phyloP scores from a whole-genome alignment of 805 yeast genomes.

The Candida patagonica region DNA sequence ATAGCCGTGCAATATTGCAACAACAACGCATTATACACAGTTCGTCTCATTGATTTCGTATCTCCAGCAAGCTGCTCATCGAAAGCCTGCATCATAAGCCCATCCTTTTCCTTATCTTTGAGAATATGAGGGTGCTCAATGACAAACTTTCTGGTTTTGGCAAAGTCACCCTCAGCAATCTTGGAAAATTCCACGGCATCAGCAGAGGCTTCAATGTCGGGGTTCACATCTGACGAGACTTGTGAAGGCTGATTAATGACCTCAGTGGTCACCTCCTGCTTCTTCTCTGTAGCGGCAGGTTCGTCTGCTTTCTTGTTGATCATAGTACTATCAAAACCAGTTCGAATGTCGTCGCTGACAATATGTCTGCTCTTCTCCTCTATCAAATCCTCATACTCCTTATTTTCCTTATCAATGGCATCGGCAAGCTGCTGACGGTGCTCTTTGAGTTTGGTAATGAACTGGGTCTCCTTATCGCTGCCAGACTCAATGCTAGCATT shows the following conservation, averaged over 20 bases:
- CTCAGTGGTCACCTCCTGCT: slow-evolving; percentile 21
- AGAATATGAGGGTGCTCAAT: slow-evolving; percentile 55
- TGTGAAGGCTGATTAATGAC: slow-evolving; percentile 25
- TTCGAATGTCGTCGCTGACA: slow-evolving; percentile 82
- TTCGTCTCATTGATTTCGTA: slow-evolving; percentile 43
- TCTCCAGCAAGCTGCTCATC: slow-evolving; percentile 66
- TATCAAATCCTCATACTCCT: slow-evolving; percentile 56
- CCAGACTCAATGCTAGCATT: slow-evolving; percentile 36
- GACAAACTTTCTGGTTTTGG: slow-evolving; percentile 44
- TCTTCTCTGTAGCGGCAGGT: slow-evolving; percentile 10
- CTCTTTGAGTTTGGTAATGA: slow-evolving; percentile 34
- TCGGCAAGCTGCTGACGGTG: slow-evolving; percentile 67
- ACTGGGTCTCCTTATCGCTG: slow-evolving; percentile 24
- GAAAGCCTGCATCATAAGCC: slow-evolving; percentile 86
- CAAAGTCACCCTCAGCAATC: slow-evolving; percentile 41
- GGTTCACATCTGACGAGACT: slow-evolving; percentile 11
- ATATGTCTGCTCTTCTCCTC: slow-evolving; percentile 68
- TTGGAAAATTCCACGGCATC: slow-evolving; percentile 60
- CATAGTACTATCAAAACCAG: slow-evolving; percentile 84
- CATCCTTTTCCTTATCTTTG: slow-evolving; percentile 79
- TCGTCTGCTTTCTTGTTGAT: slow-evolving; percentile 43
- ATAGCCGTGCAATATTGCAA: slow-evolving; percentile 55
- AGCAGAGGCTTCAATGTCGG: slow-evolving; percentile 35
- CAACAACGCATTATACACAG: slow-evolving; percentile 72
- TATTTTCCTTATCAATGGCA: slow-evolving; percentile 52